Base-by-base conservation (phyloP, 805 yeast species). In the Metschnikowia corniflorae region DNA sequence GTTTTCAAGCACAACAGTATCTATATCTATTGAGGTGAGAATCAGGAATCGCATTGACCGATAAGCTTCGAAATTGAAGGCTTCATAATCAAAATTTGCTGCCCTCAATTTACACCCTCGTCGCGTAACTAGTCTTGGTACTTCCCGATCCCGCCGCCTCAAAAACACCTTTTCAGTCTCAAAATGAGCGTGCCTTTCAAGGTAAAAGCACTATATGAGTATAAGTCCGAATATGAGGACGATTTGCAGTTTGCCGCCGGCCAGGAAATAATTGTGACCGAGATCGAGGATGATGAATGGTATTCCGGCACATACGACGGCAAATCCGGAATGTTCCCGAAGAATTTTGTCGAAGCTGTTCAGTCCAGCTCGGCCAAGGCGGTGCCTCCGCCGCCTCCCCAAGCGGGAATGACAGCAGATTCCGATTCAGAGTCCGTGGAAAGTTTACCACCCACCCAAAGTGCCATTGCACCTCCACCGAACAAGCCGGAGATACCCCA, bases 251-350 rank as follows among this genome's bases (percentile, higher is more conserved):
- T 91, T 50, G 57, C 59, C 0, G 75, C 67, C 4, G 89, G 84
- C 15, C 87, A 84, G 56, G 46, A 74, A 19, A 81, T 91, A 46
- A 75, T 78, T 3, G 96, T 91, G 18, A 78, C 81, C 5, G 78
- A 76, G 25, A 70, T 86, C 35, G 96, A 87, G 49, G 97, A 91
- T 58, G 95, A 80, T 6, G 96, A 89, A 45, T 93, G 97, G 97
- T 83, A 77, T 54, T 67, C 74, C 26, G 98, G 98, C 3, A 63
- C 70, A 4, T 83, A 74, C 50, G 63, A 65, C 21, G 86, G 86
- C 5, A 60, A 63, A 29, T 60, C 74, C 15, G 98, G 98, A 6
- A 80, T 89, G 65, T 93, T 93, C 51, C 98, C 98, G 3, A 77
- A 75, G 55, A 79, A 78, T 53, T 91, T 86, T 64, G 97, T 91